A percentile compares a stretch with the other conserved stretches of the same genome.
Conservation (phyloP, 495 filamentous ascomycete genomes). For the Usnea hakonensis region DNA sequence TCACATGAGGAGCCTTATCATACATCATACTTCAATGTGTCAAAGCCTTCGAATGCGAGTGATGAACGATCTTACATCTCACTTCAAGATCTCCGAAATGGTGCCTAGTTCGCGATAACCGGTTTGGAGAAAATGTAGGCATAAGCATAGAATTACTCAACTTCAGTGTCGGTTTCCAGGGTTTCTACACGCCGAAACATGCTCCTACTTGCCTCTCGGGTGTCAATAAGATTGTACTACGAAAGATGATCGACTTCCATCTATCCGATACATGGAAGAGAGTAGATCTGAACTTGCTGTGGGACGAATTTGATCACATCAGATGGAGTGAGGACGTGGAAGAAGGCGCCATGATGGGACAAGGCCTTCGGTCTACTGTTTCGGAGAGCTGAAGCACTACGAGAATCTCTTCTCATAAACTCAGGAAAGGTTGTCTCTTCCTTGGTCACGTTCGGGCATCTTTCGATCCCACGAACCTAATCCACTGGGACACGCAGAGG, state of each 20-base stretch:
- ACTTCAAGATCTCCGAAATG: neutral
- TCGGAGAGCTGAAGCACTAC: slow-evolving; percentile 7
- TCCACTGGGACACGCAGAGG: neutral
- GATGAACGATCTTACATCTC: neutral
- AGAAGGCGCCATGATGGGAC: slow-evolving; percentile 10
- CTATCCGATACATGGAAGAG: slow-evolving; percentile 7
- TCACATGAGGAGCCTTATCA: neutral
- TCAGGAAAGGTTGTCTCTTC: slow-evolving; percentile 8
- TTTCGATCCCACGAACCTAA: slow-evolving; percentile 3
- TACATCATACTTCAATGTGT: neutral
- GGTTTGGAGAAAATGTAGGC: neutral
- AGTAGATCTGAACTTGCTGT: slow-evolving; percentile 14
- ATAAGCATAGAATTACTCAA: neutral
- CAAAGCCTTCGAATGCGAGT: neutral
- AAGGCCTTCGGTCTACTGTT: slow-evolving; percentile 9
- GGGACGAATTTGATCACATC: slow-evolving; percentile 10
- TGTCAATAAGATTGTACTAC: neutral
- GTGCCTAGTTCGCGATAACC: too few species aligned
- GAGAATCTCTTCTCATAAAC: slow-evolving; percentile 6
- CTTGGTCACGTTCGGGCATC: slow-evolving; percentile 6
- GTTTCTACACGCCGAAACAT: neutral
- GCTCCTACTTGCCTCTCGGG: slow-evolving; percentile 3
- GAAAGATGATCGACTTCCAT: neutral
- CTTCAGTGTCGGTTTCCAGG: neutral
- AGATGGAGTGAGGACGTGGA: slow-evolving; percentile 4